These are phyloP conservation scores for Metarhizium anisopliae DNA, from an alignment of 2,329 filamentous ascomycete genomes.

Conservation along the genomic window DNA sequence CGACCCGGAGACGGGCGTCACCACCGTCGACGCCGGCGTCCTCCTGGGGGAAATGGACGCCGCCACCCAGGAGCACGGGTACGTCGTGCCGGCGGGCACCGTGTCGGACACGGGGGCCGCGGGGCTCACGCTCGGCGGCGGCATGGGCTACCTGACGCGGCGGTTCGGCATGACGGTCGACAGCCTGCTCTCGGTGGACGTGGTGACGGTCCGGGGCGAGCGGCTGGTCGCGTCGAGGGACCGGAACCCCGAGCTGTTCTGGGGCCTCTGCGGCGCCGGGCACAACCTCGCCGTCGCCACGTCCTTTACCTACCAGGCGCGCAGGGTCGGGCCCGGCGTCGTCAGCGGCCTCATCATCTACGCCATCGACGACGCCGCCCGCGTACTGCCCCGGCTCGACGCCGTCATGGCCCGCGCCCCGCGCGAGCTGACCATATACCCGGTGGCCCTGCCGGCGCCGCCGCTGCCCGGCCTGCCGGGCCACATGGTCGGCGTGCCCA, in stretches of 20 bases:
- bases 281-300: constrained; percentile 5
- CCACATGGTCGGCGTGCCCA: neutral
- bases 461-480: neutral
- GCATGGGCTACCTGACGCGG: constrained; percentile 1
- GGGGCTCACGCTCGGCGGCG: constrained; percentile 1
- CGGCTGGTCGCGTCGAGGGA: neutral
- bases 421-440: neutral
- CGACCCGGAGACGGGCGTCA: neutral
- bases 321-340: neutral
- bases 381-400: neutral
- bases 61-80: neutral
- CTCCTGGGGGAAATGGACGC: neutral
- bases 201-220: neutral
- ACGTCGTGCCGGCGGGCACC: neutral
- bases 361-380: neutral
- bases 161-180: constrained; percentile 1
- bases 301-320: constrained; percentile 1
- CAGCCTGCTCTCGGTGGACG: neutral
- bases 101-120: neutral
- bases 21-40: neutral
- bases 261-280: constrained; percentile 4
- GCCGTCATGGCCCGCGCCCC: neutral
- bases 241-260: constrained; percentile 1
- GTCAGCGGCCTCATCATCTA: neutral
- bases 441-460: neutral